phyloP scores from a whole-genome alignment of 306 rosid species.

The Cyamopsis tetragonoloba region DNA sequence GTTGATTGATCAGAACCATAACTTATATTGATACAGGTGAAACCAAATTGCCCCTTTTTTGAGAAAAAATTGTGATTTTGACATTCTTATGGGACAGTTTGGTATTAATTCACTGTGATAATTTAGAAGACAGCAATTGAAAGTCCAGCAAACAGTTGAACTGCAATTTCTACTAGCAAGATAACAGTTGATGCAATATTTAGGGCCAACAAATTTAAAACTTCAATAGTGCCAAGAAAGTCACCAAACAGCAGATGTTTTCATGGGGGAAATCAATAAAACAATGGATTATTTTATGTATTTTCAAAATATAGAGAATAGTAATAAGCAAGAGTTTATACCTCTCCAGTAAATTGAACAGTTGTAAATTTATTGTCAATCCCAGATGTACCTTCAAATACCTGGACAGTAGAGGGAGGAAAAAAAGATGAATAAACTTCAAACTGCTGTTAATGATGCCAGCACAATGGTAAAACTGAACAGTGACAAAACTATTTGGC shows the following conservation, averaged over 20 bases:
- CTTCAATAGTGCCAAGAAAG: not conserved
- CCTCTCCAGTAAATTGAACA: constrained; percentile 99
- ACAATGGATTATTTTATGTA: not conserved
- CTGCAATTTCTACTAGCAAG: not conserved
- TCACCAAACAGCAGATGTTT: not conserved
- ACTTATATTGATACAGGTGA: not conserved
- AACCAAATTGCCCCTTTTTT: not conserved
- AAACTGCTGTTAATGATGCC: not conserved
- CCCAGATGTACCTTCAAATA: constrained; percentile 99
- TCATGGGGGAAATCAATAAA: not conserved
- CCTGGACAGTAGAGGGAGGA: constrained; percentile 41
- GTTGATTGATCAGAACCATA: not conserved
- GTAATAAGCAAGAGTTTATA: constrained; percentile 30
- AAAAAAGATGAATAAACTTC: not conserved
- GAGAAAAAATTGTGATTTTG: not conserved
- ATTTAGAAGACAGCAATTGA: constrained; percentile 1
- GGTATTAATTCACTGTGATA: not conserved
- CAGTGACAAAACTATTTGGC: not conserved
- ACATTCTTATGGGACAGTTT: not conserved
- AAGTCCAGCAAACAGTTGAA: not conserved
- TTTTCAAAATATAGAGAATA: not conserved
- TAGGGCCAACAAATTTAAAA: not conserved
- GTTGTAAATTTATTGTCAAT: constrained; percentile 97
- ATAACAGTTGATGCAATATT: not conserved
- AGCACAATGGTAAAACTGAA: constrained; percentile 12